Conservation (phyloP, 106 monocot genomes). For the Dendrobium catenatum region DNA sequence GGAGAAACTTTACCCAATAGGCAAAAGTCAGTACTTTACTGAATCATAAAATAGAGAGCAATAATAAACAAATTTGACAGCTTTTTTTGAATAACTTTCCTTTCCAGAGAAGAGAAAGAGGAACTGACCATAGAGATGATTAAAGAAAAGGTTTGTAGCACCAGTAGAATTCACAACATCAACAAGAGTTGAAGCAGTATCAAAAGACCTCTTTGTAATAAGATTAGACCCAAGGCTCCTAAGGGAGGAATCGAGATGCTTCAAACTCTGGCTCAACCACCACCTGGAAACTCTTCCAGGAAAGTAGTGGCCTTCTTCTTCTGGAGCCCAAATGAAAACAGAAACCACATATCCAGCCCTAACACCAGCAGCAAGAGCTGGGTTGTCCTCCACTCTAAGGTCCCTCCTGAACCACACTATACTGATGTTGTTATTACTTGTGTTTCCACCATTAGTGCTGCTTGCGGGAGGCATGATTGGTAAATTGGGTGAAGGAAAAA, state of each 20-base stretch:
- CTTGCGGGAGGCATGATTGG: background rate
- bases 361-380: slow-evolving; percentile 74
- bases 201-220: slow-evolving; percentile 64
- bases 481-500: too few relatives aligned
- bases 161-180: slow-evolving; percentile 51
- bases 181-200: slow-evolving; percentile 50
- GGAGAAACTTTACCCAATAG: too few relatives aligned
- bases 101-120: background rate
- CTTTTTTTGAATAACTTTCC: background rate
- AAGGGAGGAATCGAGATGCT: slow-evolving; percentile 63
- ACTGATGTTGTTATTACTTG: slow-evolving; percentile 10
- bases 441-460: background rate
- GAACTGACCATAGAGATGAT: slow-evolving; percentile 78
- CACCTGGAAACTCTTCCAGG: slow-evolving; percentile 91
- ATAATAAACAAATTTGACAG: background rate
- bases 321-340: slow-evolving; percentile 81
- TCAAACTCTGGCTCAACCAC: slow-evolving; percentile 83
- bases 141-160: slow-evolving; percentile 67
- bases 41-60: background rate
- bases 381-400: slow-evolving; percentile 92
- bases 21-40: too few relatives aligned
- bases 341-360: slow-evolving; percentile 58
- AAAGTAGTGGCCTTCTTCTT: slow-evolving; percentile 75
- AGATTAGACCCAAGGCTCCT: slow-evolving; percentile 58
- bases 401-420: slow-evolving; percentile 95